phyloP scores from a whole-genome alignment of 352 stramenopile species.

The Blastocystis sp. region DNA sequence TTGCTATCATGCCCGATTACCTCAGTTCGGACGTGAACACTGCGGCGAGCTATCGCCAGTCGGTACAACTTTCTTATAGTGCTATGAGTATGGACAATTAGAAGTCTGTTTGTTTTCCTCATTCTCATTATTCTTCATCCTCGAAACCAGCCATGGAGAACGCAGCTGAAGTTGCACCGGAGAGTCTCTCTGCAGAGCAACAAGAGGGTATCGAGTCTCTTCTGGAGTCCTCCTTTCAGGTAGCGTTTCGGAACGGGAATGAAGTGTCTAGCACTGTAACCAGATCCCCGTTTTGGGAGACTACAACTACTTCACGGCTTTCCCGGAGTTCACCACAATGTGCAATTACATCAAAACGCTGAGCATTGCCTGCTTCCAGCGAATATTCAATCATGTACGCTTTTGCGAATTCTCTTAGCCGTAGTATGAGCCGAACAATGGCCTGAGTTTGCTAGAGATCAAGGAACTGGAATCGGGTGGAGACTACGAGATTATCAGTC shows the following conservation, averaged over 20 bases:
- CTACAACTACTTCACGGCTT: conserved; percentile 52
- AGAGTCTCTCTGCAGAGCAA: not conserved
- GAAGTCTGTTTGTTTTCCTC: not conserved
- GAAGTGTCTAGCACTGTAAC: not conserved
- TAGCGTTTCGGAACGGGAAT: not conserved
- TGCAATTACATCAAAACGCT: conserved; percentile 41
- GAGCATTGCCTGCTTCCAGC: conserved; percentile 9
- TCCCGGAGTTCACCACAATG: conserved; percentile 49
- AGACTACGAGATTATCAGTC: conserved; percentile 43
- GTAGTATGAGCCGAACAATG: conserved; percentile 53
- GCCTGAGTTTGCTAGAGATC: conserved; percentile 41
- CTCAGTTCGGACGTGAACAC: not conserved
- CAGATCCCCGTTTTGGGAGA: not conserved
- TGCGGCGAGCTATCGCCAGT: not conserved
- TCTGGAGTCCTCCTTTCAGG: not conserved
- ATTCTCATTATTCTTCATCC: not conserved
- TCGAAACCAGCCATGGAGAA: not conserved
- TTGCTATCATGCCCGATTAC: not conserved
- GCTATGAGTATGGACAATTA: not conserved
- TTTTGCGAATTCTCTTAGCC: not conserved
- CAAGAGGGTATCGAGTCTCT: not conserved
- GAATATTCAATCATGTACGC: conserved; percentile 20
- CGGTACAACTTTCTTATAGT: not conserved
- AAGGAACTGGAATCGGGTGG: conserved; percentile 5
- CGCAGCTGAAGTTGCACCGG: too few species aligned